A percentile compares a stretch with the other conserved stretches of the same genome.
Conservation (phyloP, 768 basidiomycete species). For the Mycena galopus region DNA sequence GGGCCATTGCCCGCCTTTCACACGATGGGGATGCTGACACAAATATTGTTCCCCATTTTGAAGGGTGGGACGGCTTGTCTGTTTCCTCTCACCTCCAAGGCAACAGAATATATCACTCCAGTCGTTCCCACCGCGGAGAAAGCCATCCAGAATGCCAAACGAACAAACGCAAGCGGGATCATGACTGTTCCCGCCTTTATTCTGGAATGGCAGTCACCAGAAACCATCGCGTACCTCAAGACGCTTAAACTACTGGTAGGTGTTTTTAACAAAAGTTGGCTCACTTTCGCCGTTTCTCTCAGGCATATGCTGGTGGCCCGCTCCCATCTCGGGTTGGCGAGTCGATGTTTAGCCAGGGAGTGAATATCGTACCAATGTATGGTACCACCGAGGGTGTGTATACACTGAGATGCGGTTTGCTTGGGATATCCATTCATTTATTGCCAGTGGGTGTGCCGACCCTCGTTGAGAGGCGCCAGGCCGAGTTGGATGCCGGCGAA, state of each 20-base stretch:
- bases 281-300: no score
- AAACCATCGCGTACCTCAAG: constrained; percentile 44
- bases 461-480: constrained; percentile 19
- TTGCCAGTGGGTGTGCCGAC: constrained; percentile 39
- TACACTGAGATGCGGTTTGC: background rate
- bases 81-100: constrained; percentile 48
- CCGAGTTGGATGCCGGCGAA: constrained; percentile 38
- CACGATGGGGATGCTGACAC: constrained; percentile 45
- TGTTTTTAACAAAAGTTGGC: constrained; percentile 23
- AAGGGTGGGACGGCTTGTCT: constrained; percentile 42
- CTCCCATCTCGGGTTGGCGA: constrained; percentile 53
- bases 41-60: constrained; percentile 49
- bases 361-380: constrained; percentile 48
- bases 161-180: constrained; percentile 45
- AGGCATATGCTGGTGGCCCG: constrained; percentile 53
- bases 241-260: constrained; percentile 44
- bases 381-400: constrained; percentile 53
- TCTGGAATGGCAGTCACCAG: constrained; percentile 51
- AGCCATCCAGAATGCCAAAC: constrained; percentile 50
- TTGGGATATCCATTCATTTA: background rate
- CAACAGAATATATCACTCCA: constrained; percentile 43
- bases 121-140: constrained; percentile 54
- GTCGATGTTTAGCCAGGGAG: constrained; percentile 48
- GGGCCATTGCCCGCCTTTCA: constrained; percentile 56
- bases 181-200: constrained; percentile 55